Evolutionary conservation across 768 basidiomycete species (phyloP).

Genomic region (Galerina sulciceps): DNA sequence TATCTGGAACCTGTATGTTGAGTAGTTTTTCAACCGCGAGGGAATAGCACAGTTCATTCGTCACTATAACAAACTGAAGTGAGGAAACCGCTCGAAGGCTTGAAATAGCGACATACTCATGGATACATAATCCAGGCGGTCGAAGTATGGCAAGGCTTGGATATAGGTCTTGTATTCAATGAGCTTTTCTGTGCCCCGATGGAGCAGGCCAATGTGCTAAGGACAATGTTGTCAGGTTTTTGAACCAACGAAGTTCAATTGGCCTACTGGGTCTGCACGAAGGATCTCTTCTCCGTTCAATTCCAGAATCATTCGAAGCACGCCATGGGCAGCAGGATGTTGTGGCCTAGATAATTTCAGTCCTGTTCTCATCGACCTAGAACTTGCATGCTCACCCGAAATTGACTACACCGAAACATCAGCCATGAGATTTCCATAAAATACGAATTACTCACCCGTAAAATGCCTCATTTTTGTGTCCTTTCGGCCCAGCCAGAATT

Average conservation of each 20-base stretch:
- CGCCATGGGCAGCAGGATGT: slow-evolving; percentile 98
- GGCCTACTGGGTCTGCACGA: slow-evolving; percentile 78
- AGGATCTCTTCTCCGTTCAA: slow-evolving; percentile 96
- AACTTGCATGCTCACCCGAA: slow-evolving; percentile 68
- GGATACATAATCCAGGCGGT: slow-evolving; percentile 98
- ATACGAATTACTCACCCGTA: slow-evolving; percentile 64
- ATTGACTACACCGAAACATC: slow-evolving; percentile 64
- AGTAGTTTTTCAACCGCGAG: slow-evolving; percentile 97
- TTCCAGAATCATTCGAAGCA: slow-evolving; percentile 95
- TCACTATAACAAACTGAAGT: slow-evolving; percentile 62
- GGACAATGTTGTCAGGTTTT: background rate
- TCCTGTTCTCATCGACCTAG: background rate
- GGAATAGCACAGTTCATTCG: slow-evolving; percentile 97
- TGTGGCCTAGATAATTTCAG: slow-evolving; percentile 66
- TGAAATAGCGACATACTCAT: slow-evolving; percentile 74
- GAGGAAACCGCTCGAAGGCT: background rate
- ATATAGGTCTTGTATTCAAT: slow-evolving; percentile 99
- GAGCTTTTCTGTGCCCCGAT: slow-evolving; percentile 97
- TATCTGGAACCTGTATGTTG: slow-evolving; percentile 95
- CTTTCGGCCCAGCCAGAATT: slow-evolving; percentile 77
- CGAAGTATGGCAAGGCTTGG: slow-evolving; percentile 98
- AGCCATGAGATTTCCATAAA: slow-evolving; percentile 1
- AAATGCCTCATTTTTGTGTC: slow-evolving; percentile 92
- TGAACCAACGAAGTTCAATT: background rate
- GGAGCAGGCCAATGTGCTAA: slow-evolving; percentile 93